Base-by-base conservation (phyloP, 805 yeast species). In the Grigorovia humatica region DNA sequence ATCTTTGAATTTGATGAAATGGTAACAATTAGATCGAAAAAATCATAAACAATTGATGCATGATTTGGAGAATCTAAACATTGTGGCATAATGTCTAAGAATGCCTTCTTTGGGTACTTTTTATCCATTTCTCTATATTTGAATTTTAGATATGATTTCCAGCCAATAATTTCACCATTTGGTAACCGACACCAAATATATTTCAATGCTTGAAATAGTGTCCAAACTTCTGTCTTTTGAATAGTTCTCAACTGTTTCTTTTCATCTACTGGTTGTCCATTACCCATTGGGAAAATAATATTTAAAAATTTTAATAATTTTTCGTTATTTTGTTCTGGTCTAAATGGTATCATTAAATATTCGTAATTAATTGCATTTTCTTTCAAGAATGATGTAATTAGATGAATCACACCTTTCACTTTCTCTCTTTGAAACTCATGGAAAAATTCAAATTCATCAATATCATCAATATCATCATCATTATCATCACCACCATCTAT, bases 141-240 rank as follows among this genome's bases (percentile, higher is more conserved):
- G 64, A 84, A 89, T 52, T 82, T 79, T 27, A 81, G 72, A 65
- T 89, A 89, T 0, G 88, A 80, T 51, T 82, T 84, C 95, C 96
- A 88, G 0, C 96, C 93, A 45, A 89, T 81, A 32, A 89, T 75
- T 57, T 89, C 88, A 54, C 79, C 78, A 51, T 82, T 83, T 9
- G 91, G 91, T 19, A 90, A 68, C 53, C 97, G 73, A 54, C 90
- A 79, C 97, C 97, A 89, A 46, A 88, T 72, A 68, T 86, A 89
- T 63, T 88, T 88, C 53, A 89, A 71, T 1, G 83, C 83, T 52
- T 88, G 77, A 41, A 85, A 80, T 43, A 89, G 69, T 1, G 90
- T 83, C 64, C 78, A 82, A 51, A 81, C 88, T 57, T 86, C 88
- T 0, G 82, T 74, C 48, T 70, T 60, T 47, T 73, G 65, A 5